Evolutionary conservation across 257 asterid genomes (phyloP).

Genomic region (Ilex asprella): DNA sequence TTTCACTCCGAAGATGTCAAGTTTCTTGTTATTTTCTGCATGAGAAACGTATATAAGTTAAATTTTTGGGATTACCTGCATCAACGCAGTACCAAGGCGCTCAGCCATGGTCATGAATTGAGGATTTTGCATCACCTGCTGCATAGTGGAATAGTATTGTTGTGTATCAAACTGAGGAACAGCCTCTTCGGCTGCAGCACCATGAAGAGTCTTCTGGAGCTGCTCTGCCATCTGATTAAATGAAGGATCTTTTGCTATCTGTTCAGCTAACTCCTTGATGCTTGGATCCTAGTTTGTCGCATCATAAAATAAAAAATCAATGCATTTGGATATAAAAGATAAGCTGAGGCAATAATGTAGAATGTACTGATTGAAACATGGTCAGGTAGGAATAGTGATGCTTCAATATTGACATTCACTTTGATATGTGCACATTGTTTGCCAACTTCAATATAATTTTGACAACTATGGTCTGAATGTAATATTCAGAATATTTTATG

Average conservation of each 20-base stretch:
- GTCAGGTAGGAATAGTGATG: too few relatives aligned
- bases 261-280: conserved; percentile 93
- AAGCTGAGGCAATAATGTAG: not conserved
- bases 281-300: conserved; percentile 63
- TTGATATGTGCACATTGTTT: too few relatives aligned
- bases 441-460: too few relatives aligned
- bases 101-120: conserved; percentile 97
- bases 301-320: not conserved
- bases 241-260: conserved; percentile 87
- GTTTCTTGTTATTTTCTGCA: too few relatives aligned
- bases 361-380: too few relatives aligned
- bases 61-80: conserved; percentile 51
- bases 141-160: conserved; percentile 83
- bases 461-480: too few relatives aligned
- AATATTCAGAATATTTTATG: too few relatives aligned
- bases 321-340: conserved; percentile 5
- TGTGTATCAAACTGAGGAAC: conserved; percentile 84
- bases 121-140: conserved; percentile 98
- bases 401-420: too few relatives aligned
- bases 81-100: conserved; percentile 78
- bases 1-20: not conserved
- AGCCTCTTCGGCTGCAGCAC: conserved; percentile 55
- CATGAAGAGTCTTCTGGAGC: conserved; percentile 92
- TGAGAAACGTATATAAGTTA: not conserved
- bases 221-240: conserved; percentile 97